Conservation (phyloP, 2,329 filamentous ascomycete species). For the Colletotrichum kahawae region DNA sequence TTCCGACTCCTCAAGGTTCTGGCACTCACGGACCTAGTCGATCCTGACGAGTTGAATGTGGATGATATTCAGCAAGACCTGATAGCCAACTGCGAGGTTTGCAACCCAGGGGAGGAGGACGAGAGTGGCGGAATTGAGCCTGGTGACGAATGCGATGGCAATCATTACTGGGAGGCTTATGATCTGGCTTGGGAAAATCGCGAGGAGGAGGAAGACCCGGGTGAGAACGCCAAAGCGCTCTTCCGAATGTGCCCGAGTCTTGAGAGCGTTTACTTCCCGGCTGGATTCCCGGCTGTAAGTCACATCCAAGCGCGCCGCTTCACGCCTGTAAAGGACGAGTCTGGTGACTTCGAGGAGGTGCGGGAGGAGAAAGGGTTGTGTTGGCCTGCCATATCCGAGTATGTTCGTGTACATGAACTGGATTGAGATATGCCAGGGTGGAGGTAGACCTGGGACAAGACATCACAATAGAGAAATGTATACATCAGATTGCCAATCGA, state of each 20-base stretch:
- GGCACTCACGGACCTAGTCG: background rate
- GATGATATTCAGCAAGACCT: background rate
- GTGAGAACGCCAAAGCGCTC: background rate
- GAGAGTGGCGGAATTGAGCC: too few relatives aligned
- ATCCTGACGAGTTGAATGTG: background rate
- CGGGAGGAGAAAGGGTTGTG: fast-evolving
- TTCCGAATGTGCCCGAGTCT: background rate
- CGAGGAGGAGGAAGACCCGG: fast-evolving
- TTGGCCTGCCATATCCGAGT: background rate
- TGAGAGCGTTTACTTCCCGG: background rate
- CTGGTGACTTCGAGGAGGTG: fast-evolving
- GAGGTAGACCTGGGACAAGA: fast-evolving
- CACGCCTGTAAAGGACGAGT: background rate
- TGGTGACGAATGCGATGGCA: too few relatives aligned
- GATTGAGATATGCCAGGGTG: fast-evolving
- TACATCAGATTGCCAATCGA: background rate
- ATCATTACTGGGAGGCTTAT: background rate
- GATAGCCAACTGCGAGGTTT: fast-evolving
- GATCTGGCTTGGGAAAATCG: background rate
- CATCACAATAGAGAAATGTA: background rate
- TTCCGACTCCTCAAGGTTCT: background rate
- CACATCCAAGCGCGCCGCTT: background rate
- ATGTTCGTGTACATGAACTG: background rate
- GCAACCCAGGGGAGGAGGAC: background rate
- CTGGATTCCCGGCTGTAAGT: background rate